These are phyloP conservation scores for Yamadazyma olivae DNA, from an alignment of 805 yeast species.

Conservation along the genomic window DNA sequence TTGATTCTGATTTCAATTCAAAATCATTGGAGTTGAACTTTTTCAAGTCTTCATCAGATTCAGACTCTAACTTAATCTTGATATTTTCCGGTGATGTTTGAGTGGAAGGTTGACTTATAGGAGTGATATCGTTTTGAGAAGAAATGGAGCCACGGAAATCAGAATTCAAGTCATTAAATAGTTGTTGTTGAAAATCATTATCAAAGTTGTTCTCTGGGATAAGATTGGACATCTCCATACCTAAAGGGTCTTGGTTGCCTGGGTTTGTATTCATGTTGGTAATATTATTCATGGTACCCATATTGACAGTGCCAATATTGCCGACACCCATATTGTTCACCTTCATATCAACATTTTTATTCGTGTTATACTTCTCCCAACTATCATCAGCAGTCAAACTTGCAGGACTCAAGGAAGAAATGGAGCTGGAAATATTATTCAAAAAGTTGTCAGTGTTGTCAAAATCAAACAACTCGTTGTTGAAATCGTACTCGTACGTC, in stretches of 20 bases:
- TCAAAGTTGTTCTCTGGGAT: slow-evolving; percentile 3
- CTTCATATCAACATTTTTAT: background rate
- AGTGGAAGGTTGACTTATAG: slow-evolving; percentile 16
- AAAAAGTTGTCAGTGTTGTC: slow-evolving; percentile 29
- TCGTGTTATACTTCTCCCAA: slow-evolving; percentile 2
- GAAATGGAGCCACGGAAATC: slow-evolving; percentile 4
- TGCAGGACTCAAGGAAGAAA: slow-evolving; percentile 16
- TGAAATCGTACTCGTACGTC: slow-evolving; percentile 1
- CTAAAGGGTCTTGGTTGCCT: too few relatives aligned
- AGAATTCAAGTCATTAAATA: slow-evolving; percentile 3
- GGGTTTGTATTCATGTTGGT: background rate
- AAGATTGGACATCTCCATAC: too few relatives aligned
- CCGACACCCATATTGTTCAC: background rate
- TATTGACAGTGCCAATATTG: background rate
- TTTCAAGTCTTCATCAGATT: background rate
- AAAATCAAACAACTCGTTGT: slow-evolving; percentile 19
- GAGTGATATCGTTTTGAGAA: slow-evolving; percentile 16
- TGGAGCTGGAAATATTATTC: slow-evolving; percentile 24
- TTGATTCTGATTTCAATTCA: background rate
- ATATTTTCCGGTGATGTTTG: slow-evolving; percentile 19
- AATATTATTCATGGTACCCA: background rate
- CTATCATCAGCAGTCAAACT: slow-evolving; percentile 7
- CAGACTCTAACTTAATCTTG: background rate
- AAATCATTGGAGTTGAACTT: background rate
- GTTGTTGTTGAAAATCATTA: slow-evolving; percentile 6